Conservation (phyloP, 257 asterid species). For the Lycium barbarum region DNA sequence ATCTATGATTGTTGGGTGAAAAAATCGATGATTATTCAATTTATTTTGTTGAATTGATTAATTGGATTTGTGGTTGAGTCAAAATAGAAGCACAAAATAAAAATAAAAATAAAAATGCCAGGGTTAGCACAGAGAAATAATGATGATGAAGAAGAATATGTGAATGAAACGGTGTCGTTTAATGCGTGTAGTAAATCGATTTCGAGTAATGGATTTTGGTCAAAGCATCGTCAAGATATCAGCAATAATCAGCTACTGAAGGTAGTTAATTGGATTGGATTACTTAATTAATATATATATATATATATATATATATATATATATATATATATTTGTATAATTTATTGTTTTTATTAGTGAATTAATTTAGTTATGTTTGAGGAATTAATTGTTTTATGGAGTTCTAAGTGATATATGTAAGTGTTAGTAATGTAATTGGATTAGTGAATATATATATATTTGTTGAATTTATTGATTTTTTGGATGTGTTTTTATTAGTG, state of each 20-base stretch:
- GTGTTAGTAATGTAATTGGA: background rate
- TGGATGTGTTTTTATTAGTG: background rate
- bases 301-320: background rate
- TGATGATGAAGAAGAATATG: constrained; percentile 34
- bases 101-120: constrained; percentile 59
- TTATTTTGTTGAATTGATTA: background rate
- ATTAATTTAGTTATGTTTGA: background rate
- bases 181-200: constrained; percentile 40
- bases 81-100: background rate
- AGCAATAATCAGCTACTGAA: constrained; percentile 83
- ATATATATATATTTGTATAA: background rate
- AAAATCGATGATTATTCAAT: constrained; percentile 17
- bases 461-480: background rate
- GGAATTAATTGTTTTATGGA: background rate
- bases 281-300: constrained; percentile 11
- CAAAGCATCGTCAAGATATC: constrained; percentile 69
- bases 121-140: constrained; percentile 68
- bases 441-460: background rate
- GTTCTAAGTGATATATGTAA: background rate
- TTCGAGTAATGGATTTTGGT: constrained; percentile 78
- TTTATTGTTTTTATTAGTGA: constrained; percentile 5
- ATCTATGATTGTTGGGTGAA: constrained; percentile 22
- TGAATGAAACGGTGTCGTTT: constrained; percentile 50
- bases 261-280: constrained; percentile 49
- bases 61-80: background rate